These are phyloP conservation scores for Ceratocystiopsis sp. DNA, from an alignment of 2,329 filamentous ascomycete genomes.

Conservation along the genomic window DNA sequence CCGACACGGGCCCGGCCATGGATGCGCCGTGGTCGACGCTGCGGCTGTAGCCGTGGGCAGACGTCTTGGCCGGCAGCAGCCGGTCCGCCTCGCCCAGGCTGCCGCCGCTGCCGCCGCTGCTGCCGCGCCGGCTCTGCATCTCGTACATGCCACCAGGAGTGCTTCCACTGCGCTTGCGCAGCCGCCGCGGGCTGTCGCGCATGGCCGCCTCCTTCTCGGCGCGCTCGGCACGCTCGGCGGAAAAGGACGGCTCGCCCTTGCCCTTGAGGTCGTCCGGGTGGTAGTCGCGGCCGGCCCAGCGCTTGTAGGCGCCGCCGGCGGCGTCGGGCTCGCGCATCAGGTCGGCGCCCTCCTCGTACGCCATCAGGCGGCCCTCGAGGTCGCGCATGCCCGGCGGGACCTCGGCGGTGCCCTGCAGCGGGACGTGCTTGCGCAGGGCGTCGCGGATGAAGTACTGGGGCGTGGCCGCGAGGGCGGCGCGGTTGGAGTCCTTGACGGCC, in stretches of 20 bases:
- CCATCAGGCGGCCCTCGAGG: conserved; percentile 49
- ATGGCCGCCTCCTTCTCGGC: conserved; percentile 32
- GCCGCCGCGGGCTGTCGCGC: conserved; percentile 11
- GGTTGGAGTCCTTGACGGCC: conserved; percentile 56
- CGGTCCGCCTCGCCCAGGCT: too few species aligned
- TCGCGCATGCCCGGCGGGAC: conserved; percentile 61
- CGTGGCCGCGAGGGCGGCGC: conserved; percentile 64
- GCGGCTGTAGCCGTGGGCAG: conserved; percentile 1
- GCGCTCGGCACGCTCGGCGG: conserved; percentile 51
- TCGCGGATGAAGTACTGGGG: conserved; percentile 63
- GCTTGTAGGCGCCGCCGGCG: conserved; percentile 57
- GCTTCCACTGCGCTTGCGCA: conserved; percentile 13
- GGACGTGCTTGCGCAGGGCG: conserved; percentile 53
- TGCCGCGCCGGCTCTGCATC: too few species aligned
- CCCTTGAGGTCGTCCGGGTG: conserved; percentile 64
- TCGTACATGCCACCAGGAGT: too few species aligned
- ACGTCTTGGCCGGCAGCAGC: background rate
- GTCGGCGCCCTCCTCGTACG: conserved; percentile 75
- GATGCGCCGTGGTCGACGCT: background rate
- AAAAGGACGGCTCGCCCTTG: conserved; percentile 62
- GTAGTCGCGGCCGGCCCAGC: conserved; percentile 44
- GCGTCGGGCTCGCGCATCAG: conserved; percentile 59
- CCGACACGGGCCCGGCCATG: too few species aligned
- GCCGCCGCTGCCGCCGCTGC: too few species aligned
- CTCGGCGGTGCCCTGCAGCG: conserved; percentile 61